phyloP scores from a whole-genome alignment of 2,329 filamentous ascomycete genomes.

The Beauveria sp. region DNA sequence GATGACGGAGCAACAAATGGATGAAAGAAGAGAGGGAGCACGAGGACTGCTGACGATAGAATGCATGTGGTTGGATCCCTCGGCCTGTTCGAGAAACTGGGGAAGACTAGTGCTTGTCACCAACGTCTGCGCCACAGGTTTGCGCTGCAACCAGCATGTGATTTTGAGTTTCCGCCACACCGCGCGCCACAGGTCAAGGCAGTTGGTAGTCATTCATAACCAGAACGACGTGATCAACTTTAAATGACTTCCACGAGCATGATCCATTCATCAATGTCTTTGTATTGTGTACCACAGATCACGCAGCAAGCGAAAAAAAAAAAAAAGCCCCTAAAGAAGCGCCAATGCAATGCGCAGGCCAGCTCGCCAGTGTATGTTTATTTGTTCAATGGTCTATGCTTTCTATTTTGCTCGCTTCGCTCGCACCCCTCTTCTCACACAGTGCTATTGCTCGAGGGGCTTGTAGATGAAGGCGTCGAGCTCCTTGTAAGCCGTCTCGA shows the following conservation, averaged over 20 bases:
- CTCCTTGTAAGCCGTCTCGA: slow-evolving; percentile 44
- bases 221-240: not conserved
- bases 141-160: slow-evolving; percentile 10
- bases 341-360: not conserved
- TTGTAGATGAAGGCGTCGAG: slow-evolving; percentile 43
- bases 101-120: slow-evolving; percentile 1
- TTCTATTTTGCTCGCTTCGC: not conserved
- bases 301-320: not conserved
- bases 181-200: slow-evolving; percentile 13
- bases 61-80: slow-evolving; percentile 13
- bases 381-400: not conserved
- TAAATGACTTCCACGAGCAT: not conserved
- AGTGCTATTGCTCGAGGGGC: slow-evolving; percentile 11
- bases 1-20: not conserved
- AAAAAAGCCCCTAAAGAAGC: not conserved
- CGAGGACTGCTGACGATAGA: slow-evolving; percentile 10
- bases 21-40: not conserved
- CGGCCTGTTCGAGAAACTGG: slow-evolving; percentile 10
- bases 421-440: not conserved
- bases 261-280: too few species aligned
- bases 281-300: too few species aligned
- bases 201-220: not conserved
- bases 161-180: not conserved
- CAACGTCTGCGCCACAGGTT: slow-evolving; percentile 6
- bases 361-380: not conserved